Base-by-base conservation (phyloP, 2,329 filamentous ascomycete species). In the Elsinoe australis region DNA sequence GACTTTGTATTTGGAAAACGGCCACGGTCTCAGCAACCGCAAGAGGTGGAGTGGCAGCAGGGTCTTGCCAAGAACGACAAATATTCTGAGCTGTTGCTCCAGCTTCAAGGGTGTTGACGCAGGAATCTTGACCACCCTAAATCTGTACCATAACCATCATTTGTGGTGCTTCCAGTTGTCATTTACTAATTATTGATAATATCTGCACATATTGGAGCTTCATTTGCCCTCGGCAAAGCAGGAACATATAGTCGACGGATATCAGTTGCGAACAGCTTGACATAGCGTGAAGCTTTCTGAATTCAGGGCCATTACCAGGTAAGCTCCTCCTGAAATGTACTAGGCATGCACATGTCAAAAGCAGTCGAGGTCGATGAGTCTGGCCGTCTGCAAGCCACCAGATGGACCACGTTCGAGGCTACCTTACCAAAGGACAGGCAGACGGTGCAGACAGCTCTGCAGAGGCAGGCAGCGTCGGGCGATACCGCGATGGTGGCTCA, bases 51-150 rank as follows among this genome's bases (percentile, higher is more conserved):
- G 26, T 29, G 26, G 6, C 26, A 6, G 26, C 26, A 29, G 26
- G 26, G 26, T 29, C 26, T 29, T 21, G 39, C 39, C 39, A 44
- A 44, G 39, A 44, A 44, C 24, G 39, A 31, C 39, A 44, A 44
- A 29, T 29, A 29, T 29, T 29, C 26, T 29, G 26, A 29, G 24
- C 39, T 44, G 15, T 15, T 32, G 39, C 39, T 44, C 32, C 39
- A 44, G 14, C 9, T 28, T 21, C 12, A 24, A 28, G 36, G 4
- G 21, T n/a, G n/a, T n/a, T n/a, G n/a, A n/a, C n/a, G 18, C 36
- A 41, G 22, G 21, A 24, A 26, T 8, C 22, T 28, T 41, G 18
- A 12, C 22, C 21, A 41, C 28, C 36, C 22, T 15, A 21, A 41
- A 26, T 28, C 6, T 15, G 9, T 21, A 26, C 36, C 15, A 17